A percentile compares a stretch with the other conserved stretches of the same genome.
Evolutionary conservation across 23 red algal genomes (phyloP).

Genomic region (Gracilaria domingensis): DNA sequence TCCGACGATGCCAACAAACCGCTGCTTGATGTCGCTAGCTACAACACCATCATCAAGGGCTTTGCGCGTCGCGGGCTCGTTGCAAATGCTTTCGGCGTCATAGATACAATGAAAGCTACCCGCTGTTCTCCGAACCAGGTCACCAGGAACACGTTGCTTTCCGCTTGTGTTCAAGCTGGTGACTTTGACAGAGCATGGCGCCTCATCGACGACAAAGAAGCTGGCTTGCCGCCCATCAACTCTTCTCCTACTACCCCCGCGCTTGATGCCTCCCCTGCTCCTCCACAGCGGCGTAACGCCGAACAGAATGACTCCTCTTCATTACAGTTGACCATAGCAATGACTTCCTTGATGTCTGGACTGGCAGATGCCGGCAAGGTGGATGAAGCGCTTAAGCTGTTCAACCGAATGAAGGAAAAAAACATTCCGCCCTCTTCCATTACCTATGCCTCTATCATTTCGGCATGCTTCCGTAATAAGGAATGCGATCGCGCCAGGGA

Average conservation of each 20-base stretch:
- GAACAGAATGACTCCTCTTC: not conserved
- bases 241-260: not conserved
- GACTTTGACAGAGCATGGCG: constrained; percentile 32
- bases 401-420: constrained; percentile 39
- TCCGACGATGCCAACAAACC: not conserved
- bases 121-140: constrained; percentile 48
- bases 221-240: not conserved
- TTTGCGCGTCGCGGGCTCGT: constrained; percentile 32
- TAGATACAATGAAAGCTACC: constrained; percentile 2
- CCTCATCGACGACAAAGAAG: constrained; percentile 17
- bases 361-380: constrained; percentile 33
- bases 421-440: constrained; percentile 16
- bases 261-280: not conserved
- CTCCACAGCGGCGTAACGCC: not conserved
- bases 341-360: constrained; percentile 38
- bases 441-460: constrained; percentile 55
- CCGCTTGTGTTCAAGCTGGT: constrained; percentile 30
- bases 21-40: constrained; percentile 37
- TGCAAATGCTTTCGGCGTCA: constrained; percentile 25
- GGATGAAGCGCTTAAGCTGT: constrained; percentile 27
- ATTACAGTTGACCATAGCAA: constrained; percentile 30
- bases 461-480: constrained; percentile 19
- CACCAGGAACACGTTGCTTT: constrained; percentile 48
- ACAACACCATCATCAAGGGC: constrained; percentile 75
- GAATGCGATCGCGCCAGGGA: not conserved